Conservation (phyloP, 371 early-diverging fungal genomes). For the Actinomortierella ambigua region DNA sequence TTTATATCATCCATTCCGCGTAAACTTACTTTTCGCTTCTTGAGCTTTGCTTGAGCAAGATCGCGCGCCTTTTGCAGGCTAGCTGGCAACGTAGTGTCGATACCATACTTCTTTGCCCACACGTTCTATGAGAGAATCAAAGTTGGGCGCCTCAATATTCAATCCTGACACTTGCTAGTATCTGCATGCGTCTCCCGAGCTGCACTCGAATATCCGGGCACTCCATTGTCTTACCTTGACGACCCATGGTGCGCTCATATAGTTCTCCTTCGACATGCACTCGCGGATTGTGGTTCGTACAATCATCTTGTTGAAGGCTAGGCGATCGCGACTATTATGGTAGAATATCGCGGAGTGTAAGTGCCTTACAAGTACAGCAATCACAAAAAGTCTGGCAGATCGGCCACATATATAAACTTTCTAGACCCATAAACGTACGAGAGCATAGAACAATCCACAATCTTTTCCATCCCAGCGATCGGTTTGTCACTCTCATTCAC, state of each 20-base stretch:
- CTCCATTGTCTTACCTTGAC: constrained; percentile 56
- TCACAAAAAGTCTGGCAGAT: no score
- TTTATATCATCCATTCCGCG: constrained; percentile 6
- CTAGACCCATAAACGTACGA: constrained; percentile 11
- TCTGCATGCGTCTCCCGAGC: no score
- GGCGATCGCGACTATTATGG: constrained; percentile 63
- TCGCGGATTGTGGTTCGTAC: constrained; percentile 75
- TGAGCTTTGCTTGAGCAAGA: constrained; percentile 50
- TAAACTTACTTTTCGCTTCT: constrained; percentile 47
- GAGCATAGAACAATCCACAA: constrained; percentile 37
- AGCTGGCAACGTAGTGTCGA: constrained; percentile 55
- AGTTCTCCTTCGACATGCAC: constrained; percentile 65
- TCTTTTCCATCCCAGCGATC: constrained; percentile 32
- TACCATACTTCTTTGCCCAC: constrained; percentile 51
- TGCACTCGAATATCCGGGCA: no score
- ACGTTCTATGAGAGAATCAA: constrained; percentile 29
- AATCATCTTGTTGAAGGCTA: constrained; percentile 69
- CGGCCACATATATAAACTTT: no score
- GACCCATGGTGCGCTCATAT: constrained; percentile 77
- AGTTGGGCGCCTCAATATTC: background rate
- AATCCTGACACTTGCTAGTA: background rate
- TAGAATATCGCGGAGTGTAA: background rate
- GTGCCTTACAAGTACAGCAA: no score
- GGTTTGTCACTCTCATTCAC: constrained; percentile 17
- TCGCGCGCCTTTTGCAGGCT: constrained; percentile 54